These are phyloP conservation scores for Myxozyma monticola DNA, from an alignment of 805 yeast species.

Conservation along the genomic window DNA sequence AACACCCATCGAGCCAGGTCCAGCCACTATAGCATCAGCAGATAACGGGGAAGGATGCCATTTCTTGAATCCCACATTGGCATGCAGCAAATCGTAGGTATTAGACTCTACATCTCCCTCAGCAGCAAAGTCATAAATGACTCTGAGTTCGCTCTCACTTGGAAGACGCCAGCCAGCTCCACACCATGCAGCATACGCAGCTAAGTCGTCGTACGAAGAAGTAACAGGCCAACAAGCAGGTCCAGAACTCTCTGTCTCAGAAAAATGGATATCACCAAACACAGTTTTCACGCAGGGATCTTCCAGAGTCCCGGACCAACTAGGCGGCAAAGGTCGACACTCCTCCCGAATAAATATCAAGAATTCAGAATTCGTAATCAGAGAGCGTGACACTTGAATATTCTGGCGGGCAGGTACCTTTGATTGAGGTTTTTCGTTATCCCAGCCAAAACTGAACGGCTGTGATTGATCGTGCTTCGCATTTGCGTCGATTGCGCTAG, in stretches of 20 bases:
- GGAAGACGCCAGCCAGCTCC: constrained; percentile 31
- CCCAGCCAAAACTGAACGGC: constrained; percentile 34
- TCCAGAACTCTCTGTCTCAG: constrained; percentile 3
- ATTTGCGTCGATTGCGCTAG: background rate
- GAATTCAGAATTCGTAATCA: constrained; percentile 30
- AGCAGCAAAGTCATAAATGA: constrained; percentile 23
- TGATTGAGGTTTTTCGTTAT: constrained; percentile 29
- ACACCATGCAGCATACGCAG: constrained; percentile 14
- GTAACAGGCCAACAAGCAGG: constrained; percentile 29
- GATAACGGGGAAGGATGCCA: constrained; percentile 28
- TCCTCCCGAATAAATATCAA: constrained; percentile 7
- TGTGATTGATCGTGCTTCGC: too few relatives aligned
- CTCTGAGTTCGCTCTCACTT: constrained; percentile 26
- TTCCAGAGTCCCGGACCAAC: constrained; percentile 22
- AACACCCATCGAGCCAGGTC: constrained; percentile 30
- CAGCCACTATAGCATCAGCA: constrained; percentile 4
- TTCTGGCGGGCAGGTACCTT: background rate
- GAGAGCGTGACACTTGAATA: constrained; percentile 20
- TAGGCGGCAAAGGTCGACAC: constrained; percentile 13
- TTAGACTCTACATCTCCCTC: background rate
- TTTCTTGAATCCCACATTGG: constrained; percentile 29
- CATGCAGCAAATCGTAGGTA: constrained; percentile 7
- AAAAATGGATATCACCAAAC: constrained; percentile 17
- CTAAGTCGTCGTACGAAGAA: constrained; percentile 29
- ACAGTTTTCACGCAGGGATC: constrained; percentile 25